Evolutionary conservation across 352 stramenopile genomes (phyloP).

Genomic region (Aphanomyces cochlioides): DNA sequence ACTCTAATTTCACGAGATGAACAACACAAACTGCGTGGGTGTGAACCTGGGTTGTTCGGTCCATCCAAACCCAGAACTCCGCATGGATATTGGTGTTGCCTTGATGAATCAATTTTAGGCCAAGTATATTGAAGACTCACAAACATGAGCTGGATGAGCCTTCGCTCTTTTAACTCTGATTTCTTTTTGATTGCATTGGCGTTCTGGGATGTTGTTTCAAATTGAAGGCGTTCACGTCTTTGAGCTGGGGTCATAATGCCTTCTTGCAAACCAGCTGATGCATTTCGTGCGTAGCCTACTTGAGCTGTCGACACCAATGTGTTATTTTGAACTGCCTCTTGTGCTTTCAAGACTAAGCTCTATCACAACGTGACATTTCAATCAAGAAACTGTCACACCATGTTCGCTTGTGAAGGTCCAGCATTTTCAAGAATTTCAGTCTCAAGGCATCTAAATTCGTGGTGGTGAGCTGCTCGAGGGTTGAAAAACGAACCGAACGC

Average conservation of each 20-base stretch:
- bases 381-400: background rate
- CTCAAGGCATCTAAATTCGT: conserved; percentile 16
- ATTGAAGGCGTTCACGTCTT: conserved; percentile 59
- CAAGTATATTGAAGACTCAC: background rate
- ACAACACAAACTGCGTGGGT: background rate
- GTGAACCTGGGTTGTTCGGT: conserved; percentile 19
- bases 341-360: too few species aligned
- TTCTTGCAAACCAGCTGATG: conserved; percentile 59
- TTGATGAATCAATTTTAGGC: background rate
- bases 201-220: conserved; percentile 54
- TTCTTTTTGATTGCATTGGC: conserved; percentile 52
- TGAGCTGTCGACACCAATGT: conserved; percentile 3
- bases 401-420: conserved; percentile 5
- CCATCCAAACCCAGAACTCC: conserved; percentile 24
- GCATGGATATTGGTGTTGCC: conserved; percentile 22
- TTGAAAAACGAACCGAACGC: conserved; percentile 11
- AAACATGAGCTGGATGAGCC: conserved; percentile 72
- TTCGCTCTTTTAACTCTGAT: conserved; percentile 55
- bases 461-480: too few species aligned
- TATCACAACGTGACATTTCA: too few species aligned
- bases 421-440: conserved; percentile 15
- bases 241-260: conserved; percentile 68
- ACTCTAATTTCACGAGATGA: conserved; percentile 30
- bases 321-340: conserved; percentile 22
- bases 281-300: conserved; percentile 12